A percentile compares a stretch with the other conserved stretches of the same genome.
phyloP scores from a whole-genome alignment of 345 rosid species.

The Carallia pectinifolia region DNA sequence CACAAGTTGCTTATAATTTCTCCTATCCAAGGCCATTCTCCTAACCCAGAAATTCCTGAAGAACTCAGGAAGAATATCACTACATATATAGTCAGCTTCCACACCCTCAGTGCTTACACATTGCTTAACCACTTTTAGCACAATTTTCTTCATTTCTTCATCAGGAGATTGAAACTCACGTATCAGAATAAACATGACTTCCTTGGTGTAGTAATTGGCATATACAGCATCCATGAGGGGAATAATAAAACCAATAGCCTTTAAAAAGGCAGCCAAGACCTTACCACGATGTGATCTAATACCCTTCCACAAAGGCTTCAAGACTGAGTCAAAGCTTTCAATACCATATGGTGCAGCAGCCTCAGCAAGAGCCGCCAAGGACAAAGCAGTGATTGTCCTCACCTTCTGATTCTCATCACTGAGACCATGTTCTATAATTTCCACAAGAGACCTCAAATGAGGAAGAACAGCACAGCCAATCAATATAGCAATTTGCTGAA shows the following conservation, averaged over 20 bases:
- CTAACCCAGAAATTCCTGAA: constrained; percentile 92
- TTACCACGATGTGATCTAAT: constrained; percentile 96
- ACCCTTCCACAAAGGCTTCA: constrained; percentile 99
- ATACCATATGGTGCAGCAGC: constrained; percentile 99
- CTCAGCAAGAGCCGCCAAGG: constrained; percentile 98
- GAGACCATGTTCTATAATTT: constrained; percentile 90
- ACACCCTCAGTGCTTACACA: constrained; percentile 99
- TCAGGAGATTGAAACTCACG: constrained; percentile 99
- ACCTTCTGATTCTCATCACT: constrained; percentile 98
- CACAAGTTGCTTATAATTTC: constrained; percentile 89
- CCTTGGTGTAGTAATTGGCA: constrained; percentile 95
- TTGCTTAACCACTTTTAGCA: constrained; percentile 94
- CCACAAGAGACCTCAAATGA: constrained; percentile 86
- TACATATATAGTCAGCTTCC: constrained; percentile 83
- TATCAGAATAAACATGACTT: constrained; percentile 86
- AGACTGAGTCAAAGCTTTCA: constrained; percentile 93
- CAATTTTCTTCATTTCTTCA: constrained; percentile 99
- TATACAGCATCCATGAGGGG: constrained; percentile 97
- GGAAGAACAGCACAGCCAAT: constrained; percentile 99
- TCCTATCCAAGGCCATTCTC: constrained; percentile 95
- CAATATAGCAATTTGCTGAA: constrained; percentile 96
- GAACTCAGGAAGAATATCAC: constrained; percentile 90
- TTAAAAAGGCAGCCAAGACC: constrained; percentile 98
- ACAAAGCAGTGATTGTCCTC: constrained; percentile 96
- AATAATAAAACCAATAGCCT: constrained; percentile 97